A percentile compares a stretch with the other conserved stretches of the same genome.
phyloP scores from a whole-genome alignment of 768 basidiomycete species.

The Mycena olivaceomarginata region DNA sequence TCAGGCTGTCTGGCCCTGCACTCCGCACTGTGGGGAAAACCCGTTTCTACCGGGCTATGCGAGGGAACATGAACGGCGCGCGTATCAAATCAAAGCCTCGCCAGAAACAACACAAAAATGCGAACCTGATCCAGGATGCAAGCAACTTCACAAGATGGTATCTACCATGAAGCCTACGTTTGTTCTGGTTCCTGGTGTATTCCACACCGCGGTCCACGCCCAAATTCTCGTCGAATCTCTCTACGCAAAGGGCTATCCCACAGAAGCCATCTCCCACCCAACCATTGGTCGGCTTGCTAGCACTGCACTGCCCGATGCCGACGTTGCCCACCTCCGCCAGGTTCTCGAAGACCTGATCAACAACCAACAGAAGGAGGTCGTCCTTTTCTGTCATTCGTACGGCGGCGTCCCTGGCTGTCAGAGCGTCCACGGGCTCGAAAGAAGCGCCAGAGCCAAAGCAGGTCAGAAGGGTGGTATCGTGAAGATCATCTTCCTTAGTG shows the following conservation, averaged over 20 bases:
- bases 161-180: background rate
- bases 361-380: constrained; percentile 7
- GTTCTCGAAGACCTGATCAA: background rate
- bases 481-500: constrained; percentile 3
- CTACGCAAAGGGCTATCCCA: constrained; percentile 4
- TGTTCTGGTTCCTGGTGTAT: constrained; percentile 15
- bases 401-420: constrained; percentile 15
- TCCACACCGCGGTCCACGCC: background rate
- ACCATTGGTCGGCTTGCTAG: constrained; percentile 2
- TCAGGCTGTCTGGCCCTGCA: too few relatives aligned
- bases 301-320: constrained; percentile 5
- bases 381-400: constrained; percentile 21
- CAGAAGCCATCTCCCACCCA: background rate
- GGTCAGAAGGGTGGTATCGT: constrained; percentile 14
- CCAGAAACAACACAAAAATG: too few relatives aligned
- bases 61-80: too few relatives aligned
- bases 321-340: constrained; percentile 7
- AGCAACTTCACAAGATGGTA: background rate
- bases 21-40: too few relatives aligned
- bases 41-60: too few relatives aligned
- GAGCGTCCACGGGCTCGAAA: constrained; percentile 16
- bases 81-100: too few relatives aligned
- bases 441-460: constrained; percentile 1
- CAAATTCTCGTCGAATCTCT: constrained; percentile 4
- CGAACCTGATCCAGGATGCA: background rate